These are phyloP conservation scores for Paramecium biaurelia DNA, from an alignment of 73 alveolate species.

Conservation along the genomic window DNA sequence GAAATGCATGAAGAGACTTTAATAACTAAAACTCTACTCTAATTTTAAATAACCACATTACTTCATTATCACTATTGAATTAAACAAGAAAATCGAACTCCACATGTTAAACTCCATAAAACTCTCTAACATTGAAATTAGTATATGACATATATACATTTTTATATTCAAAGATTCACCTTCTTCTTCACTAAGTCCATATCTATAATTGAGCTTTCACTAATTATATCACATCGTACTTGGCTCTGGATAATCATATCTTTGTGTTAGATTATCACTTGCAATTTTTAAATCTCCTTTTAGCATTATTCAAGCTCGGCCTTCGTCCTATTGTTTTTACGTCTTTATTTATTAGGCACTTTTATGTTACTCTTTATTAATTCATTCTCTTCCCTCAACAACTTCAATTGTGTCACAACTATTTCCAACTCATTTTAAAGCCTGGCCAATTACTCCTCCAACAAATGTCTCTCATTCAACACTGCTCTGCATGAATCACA, in stretches of 20 bases:
- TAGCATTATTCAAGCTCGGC: neutral
- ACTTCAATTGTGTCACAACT: neutral
- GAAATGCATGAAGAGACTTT: neutral
- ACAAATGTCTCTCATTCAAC: neutral
- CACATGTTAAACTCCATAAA: conserved; percentile 17
- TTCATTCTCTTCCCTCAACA: conserved; percentile 34
- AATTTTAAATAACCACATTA: neutral
- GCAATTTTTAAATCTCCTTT: neutral
- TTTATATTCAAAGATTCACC: neutral
- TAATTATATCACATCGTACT: conserved; percentile 32
- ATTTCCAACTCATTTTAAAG: neutral
- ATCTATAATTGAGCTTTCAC: neutral
- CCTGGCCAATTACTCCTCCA: neutral
- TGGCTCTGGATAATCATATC: neutral
- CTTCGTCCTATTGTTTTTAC: neutral
- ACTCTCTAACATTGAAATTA: conserved; percentile 14
- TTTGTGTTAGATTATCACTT: neutral
- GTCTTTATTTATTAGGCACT: conserved; percentile 34
- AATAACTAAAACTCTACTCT: neutral
- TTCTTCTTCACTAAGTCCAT: conserved; percentile 10
- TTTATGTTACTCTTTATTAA: conserved; percentile 34
- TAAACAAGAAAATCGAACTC: conserved; percentile 30
- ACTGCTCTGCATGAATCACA: neutral
- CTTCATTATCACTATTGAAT: neutral
- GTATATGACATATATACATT: conserved; percentile 9